Base-by-base conservation (phyloP, 2,329 filamentous ascomycete genomes). In the Alternaria longipes region DNA sequence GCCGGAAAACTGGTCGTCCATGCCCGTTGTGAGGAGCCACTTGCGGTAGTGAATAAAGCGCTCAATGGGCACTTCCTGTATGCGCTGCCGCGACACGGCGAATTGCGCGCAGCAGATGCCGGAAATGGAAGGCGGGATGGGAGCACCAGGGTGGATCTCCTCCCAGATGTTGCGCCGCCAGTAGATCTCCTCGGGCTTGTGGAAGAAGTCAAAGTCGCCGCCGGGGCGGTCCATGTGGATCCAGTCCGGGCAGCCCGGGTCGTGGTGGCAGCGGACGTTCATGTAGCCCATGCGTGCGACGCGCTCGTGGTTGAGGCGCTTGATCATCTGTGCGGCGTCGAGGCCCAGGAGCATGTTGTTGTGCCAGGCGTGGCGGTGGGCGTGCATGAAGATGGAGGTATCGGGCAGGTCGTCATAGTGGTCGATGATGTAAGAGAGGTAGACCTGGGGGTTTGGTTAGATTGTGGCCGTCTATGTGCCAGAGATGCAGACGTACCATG, bases 381-480 rank as follows among this genome's bases (percentile, higher is more conserved):
- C 82, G 74, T 89, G 87, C 79, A 87, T 84, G 76, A 89, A 89
- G 51, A 88, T 82, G 44, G 84, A 79, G 20, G 87, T 82, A 66
- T 89, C 87, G 2, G 86, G 82, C 3, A 89, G 81, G 12, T 83
- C 75, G 44, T 88, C 79, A 74, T 89, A 90, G 71, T 87, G 81
- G 64, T 89, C 86, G 71, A 89, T 86, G 62, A 89, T 84, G 74
- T 86, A 89, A 44, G 85, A 85, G 49, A 89, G 79, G 72, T 89
- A 89, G 46, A 78, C 75, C 75, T 78, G 57, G 41, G 36, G 51
- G 18, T 8, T 24, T 7, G 7, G 34, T 67, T 53, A 68, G 60
- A 59, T 8, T 60, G 53, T 46, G 38, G 12, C n/a, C 9, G 8
- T 12, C 8, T 18, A n/a, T 5, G 4, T 20, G 9, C 14, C 18